Base-by-base conservation (phyloP, 2,329 filamentous ascomycete genomes). In the Ophiostoma populinum region DNA sequence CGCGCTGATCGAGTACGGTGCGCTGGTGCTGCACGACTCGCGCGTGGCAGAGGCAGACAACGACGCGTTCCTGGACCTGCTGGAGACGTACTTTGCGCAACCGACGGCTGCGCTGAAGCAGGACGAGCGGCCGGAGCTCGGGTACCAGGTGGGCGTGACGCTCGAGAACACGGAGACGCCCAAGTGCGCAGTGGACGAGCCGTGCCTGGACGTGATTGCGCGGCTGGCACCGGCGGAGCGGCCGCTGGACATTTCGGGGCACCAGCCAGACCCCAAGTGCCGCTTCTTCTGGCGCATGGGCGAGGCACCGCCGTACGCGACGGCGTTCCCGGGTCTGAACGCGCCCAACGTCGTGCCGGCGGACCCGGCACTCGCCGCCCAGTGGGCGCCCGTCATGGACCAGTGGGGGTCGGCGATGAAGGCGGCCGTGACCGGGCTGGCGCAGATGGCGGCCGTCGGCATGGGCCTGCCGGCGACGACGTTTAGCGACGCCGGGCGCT, bases 41-140 rank as follows among this genome's bases (percentile, higher is more conserved):
- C 67, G 69, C 42, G 68, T 71, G 10, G 56, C 63, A 13, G 64
- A 67, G 45, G 45, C 52, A 3, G 64, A 70, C 52, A 74, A 74
- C 54, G 54, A 55, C 18, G 52, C 56, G 36, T 74, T 74, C 45
- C 62, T 74, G 38, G 67, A 74, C 50, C 57, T 74, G 24, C 61
- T 73, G n/a, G 69, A 74, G 52, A 67, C 72, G 55, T 74, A 74
- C 57, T 74, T 74, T 47, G 67, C 66, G 22, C 69, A 73, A 51
- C 62, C 67, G 12, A 22, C 16, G 12, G 57, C 49, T 7, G 50
- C 47, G 3, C 57, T 73, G 24, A 51, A 50, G 32, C 48, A 47
- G 24, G 69, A 74, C 43, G 66, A 71, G 54, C 60, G 67, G 3
- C 69, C 69, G 6, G 64, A 65, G 46, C 54, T 73, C 18, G 61